Percentiles rank a stretch among this genome's conserved stretches.
Evolutionary conservation across 805 yeast genomes (phyloP).

Genomic region (Lachancea sp.): DNA sequence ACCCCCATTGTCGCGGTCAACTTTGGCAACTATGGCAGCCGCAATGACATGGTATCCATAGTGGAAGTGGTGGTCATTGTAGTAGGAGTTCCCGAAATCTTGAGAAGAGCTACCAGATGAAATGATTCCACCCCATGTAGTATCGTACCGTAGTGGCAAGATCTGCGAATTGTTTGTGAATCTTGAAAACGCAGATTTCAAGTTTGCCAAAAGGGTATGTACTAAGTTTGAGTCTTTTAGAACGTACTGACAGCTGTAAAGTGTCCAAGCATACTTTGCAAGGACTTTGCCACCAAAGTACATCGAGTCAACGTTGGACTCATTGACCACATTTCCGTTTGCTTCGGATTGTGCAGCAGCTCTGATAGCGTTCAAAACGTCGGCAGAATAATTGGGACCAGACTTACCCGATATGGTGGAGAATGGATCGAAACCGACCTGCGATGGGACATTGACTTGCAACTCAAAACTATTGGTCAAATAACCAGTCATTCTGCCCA

Average conservation of each 20-base stretch:
- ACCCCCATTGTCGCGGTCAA: slow-evolving; percentile 41
- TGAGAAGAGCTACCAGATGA: slow-evolving; percentile 55
- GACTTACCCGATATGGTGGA: slow-evolving; percentile 30
- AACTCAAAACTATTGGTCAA: slow-evolving; percentile 37
- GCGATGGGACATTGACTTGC: slow-evolving; percentile 39
- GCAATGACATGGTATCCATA: slow-evolving; percentile 72
- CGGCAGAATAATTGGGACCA: slow-evolving; percentile 24
- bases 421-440: slow-evolving; percentile 42
- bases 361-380: slow-evolving; percentile 28
- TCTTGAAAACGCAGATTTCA: slow-evolving; percentile 62
- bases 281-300: slow-evolving; percentile 83
- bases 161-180: slow-evolving; percentile 61
- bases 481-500: slow-evolving; percentile 43
- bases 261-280: slow-evolving; percentile 85
- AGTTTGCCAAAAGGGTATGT: slow-evolving; percentile 42
- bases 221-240: slow-evolving; percentile 52
- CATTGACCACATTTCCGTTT: slow-evolving; percentile 37
- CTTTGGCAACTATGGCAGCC: slow-evolving; percentile 53
- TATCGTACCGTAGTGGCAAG: slow-evolving; percentile 72
- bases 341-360: slow-evolving; percentile 34
- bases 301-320: slow-evolving; percentile 69
- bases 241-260: slow-evolving; percentile 64
- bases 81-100: slow-evolving; percentile 68
- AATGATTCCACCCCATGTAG: slow-evolving; percentile 69
- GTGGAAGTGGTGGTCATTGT: slow-evolving; percentile 74